phyloP scores from a whole-genome alignment of 306 rosid species.

The Begonia masoniana region DNA sequence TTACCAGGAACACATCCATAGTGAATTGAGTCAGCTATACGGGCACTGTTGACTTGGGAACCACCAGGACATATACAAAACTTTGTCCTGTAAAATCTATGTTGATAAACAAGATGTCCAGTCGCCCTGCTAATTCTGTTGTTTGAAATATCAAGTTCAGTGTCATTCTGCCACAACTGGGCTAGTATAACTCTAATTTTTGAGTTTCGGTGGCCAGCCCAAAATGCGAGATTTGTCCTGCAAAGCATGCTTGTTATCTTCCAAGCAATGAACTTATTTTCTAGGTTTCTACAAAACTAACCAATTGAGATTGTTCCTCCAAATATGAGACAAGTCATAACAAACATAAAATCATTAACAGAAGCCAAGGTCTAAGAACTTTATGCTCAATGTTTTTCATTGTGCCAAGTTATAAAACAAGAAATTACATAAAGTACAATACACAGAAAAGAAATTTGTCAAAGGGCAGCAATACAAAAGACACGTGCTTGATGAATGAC shows the following conservation, averaged over 20 bases:
- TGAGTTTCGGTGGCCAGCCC: constrained; percentile 98
- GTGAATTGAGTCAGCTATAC: constrained; percentile 86
- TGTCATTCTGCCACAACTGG: constrained; percentile 90
- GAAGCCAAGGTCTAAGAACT: too few relatives aligned
- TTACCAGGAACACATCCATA: constrained; percentile 95
- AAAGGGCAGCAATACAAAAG: too few relatives aligned
- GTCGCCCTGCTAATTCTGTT: constrained; percentile 83
- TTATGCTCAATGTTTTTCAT: too few relatives aligned
- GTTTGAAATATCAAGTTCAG: constrained; percentile 82
- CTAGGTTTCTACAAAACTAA: too few relatives aligned
- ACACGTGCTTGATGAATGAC: too few relatives aligned
- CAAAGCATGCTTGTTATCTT: constrained; percentile 15
- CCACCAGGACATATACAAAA: constrained; percentile 98
- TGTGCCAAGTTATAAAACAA: too few relatives aligned
- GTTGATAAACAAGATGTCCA: constrained; percentile 75
- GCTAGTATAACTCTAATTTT: constrained; percentile 94
- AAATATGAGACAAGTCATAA: too few relatives aligned
- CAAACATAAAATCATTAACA: too few relatives aligned
- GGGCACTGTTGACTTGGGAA: constrained; percentile 97
- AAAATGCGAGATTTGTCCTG: constrained; percentile 86
- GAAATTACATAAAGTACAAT: too few relatives aligned
- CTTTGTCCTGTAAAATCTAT: constrained; percentile 71
- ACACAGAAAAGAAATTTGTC: too few relatives aligned
- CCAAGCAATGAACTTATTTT: too few relatives aligned
- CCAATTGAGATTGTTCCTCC: too few relatives aligned